These are phyloP conservation scores for Lanmaoa rubissima DNA, from an alignment of 768 basidiomycete species.

Conservation along the genomic window DNA sequence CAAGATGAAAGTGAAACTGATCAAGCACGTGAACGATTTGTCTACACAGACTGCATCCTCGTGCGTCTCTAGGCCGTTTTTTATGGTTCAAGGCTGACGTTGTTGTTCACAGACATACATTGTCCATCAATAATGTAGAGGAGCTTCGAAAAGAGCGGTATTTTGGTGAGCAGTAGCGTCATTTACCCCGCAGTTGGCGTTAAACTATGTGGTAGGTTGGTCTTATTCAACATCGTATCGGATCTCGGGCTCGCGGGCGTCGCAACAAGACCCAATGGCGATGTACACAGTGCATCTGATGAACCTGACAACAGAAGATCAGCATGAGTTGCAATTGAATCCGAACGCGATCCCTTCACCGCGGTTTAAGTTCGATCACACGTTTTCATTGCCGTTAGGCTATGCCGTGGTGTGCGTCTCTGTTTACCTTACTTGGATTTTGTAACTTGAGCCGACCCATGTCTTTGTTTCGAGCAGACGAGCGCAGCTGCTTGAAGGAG, in stretches of 20 bases:
- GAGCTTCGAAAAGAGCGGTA: background rate
- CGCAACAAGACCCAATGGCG: too few species aligned
- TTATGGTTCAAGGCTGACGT: background rate
- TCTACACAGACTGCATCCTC: constrained; percentile 1
- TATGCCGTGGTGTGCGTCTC: constrained; percentile 18
- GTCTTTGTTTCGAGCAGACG: constrained; percentile 21
- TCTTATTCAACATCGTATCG: too few species aligned
- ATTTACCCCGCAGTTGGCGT: background rate
- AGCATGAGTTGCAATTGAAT: too few species aligned
- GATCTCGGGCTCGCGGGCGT: too few species aligned
- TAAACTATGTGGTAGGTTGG: too few species aligned
- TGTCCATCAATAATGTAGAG: background rate
- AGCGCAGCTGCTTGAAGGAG: constrained; percentile 41
- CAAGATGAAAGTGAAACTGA: constrained; percentile 15
- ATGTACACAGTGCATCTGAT: too few species aligned
- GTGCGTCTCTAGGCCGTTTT: constrained; percentile 5
- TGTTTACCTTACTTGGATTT: background rate
- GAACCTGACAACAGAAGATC: too few species aligned
- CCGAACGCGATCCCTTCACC: background rate
- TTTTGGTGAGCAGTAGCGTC: background rate
- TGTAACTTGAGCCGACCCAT: background rate
- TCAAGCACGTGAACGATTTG: constrained; percentile 15
- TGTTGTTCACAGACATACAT: constrained; percentile 8
- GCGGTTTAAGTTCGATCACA: background rate
- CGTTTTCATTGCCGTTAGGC: constrained; percentile 20